Base-by-base conservation (phyloP, 73 alveolate genomes). In the Blepharisma japonicum region DNA sequence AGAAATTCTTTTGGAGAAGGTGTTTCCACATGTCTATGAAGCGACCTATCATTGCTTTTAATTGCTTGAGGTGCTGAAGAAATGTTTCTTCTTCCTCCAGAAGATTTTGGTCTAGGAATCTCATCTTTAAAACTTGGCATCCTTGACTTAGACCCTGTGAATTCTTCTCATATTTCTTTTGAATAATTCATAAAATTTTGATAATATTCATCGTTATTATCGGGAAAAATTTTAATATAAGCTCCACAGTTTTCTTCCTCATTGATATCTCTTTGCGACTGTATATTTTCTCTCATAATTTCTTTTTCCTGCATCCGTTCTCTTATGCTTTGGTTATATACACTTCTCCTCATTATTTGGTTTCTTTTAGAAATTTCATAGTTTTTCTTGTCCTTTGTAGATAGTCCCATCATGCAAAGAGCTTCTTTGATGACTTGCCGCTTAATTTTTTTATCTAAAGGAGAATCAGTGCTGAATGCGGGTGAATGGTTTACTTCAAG, bases 401-500 rank as follows among this genome's bases (percentile, higher is more conserved):
- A 49, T 1, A 72, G 45, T 7, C 45, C 45, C 78, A 72, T 45
- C 14, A 77, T 21, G n/a, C 50, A 21, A 0, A 77, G 20, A 55
- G 67, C 25, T 7, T 77, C 84, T 14, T 18, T 20, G 18, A 77
- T 77, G 9, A 77, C 61, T 9, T 56, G 39, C 25, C 8, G 18
- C 25, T 77, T 77, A 0, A 77, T 77, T 77, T 54, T 45, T 21
- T 25, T 45, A 67, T 77, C 84, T 11, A 77, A 45, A 11, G 79
- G 79, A 23, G 79, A 8, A 55, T 51, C 78, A 1, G 84, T 77
- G 14, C 53, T 45, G 55, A 77, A 77, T 21, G 66, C 21, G 6
- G 84, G 84, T 1, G 84, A 77, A 56, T 77, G 84, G 45, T 77
- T 77, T 18, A 77, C 84, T 55, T 77, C 84, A 18, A 77, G 84